These are phyloP conservation scores for Aspergillus nanangensis DNA, from an alignment of 495 filamentous ascomycete species.

Conservation along the genomic window DNA sequence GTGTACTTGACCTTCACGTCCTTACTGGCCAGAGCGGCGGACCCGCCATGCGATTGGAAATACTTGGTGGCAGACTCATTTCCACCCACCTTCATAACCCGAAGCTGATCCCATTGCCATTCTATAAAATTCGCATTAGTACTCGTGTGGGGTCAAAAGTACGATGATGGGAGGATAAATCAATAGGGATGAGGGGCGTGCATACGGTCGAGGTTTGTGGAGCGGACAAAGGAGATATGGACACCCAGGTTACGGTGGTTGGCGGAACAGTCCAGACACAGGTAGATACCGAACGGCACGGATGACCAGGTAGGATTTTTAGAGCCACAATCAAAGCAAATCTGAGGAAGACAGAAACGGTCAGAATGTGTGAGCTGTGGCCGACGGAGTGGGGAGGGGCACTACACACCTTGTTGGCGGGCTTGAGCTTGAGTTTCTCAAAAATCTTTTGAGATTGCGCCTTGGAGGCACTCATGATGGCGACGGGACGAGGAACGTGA, in stretches of 20 bases:
- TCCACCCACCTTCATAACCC: slow-evolving; percentile 97
- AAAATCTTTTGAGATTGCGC: slow-evolving; percentile 95
- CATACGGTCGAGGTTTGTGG: slow-evolving; percentile 97
- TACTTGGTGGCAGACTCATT: slow-evolving; percentile 98
- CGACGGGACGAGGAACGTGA: background rate
- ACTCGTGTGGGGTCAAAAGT: background rate
- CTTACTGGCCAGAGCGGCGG: slow-evolving; percentile 89
- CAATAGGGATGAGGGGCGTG: slow-evolving; percentile 12
- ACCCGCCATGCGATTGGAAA: slow-evolving; percentile 93
- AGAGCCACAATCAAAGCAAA: slow-evolving; percentile 95
- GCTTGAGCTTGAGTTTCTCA: slow-evolving; percentile 91
- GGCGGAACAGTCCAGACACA: slow-evolving; percentile 94
- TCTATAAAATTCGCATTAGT: slow-evolving; percentile 49
- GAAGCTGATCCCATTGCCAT: slow-evolving; percentile 99
- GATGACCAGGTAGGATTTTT: slow-evolving; percentile 99
- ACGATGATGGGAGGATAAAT: too few relatives aligned
- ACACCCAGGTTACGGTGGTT: slow-evolving; percentile 89
- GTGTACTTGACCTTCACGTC: slow-evolving; percentile 95
- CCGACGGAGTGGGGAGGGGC: slow-evolving; percentile 18
- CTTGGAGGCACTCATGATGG: slow-evolving; percentile 83
- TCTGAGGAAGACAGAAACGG: slow-evolving; percentile 44
- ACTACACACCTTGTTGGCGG: slow-evolving; percentile 80
- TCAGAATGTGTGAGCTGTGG: slow-evolving; percentile 13
- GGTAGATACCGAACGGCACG: slow-evolving; percentile 94
- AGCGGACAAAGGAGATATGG: slow-evolving; percentile 96